A percentile compares a stretch with the other conserved stretches of the same genome.
Conservation (phyloP, 768 basidiomycete genomes). For the Rhodotorula paludigena region DNA sequence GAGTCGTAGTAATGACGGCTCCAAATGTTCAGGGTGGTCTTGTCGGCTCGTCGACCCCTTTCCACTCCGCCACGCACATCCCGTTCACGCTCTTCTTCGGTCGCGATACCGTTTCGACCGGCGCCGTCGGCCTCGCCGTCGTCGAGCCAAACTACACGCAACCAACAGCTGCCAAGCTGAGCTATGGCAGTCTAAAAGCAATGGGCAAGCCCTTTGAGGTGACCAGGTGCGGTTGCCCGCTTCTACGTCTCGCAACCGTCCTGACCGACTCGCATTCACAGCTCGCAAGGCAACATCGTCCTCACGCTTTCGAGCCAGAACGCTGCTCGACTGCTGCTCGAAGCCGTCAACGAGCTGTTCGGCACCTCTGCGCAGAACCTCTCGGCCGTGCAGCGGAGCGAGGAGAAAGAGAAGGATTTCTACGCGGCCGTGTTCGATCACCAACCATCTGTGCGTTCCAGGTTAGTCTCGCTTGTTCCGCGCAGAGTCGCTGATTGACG, state of each 20-base stretch:
- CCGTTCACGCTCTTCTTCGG: conserved; percentile 26
- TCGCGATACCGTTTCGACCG: neutral
- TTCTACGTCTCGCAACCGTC: neutral
- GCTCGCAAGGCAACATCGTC: conserved; percentile 36
- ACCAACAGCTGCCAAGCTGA: neutral
- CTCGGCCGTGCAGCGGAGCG: neutral
- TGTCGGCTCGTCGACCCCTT: conserved; percentile 29
- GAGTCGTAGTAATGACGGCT: too few relatives aligned
- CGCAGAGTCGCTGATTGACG: too few relatives aligned
- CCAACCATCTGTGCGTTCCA: neutral
- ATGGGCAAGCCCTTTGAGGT: conserved; percentile 19
- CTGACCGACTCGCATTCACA: neutral
- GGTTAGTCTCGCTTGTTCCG: neutral
- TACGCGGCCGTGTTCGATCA: conserved; percentile 24
- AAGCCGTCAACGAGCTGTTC: conserved; percentile 27
- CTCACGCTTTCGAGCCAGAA: conserved; percentile 25
- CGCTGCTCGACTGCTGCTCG: conserved; percentile 29
- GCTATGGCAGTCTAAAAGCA: conserved; percentile 12
- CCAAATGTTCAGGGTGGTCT: conserved; percentile 34
- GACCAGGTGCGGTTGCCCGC: conserved; percentile 9
- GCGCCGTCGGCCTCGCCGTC: conserved; percentile 31
- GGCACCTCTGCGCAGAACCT: conserved; percentile 5
- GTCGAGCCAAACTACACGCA: neutral
- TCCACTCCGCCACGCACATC: conserved; percentile 12
- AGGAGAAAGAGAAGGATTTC: conserved; percentile 38